phyloP scores from a whole-genome alignment of 2,329 filamentous ascomycete species.

The Aspergillus pseudoglaucus region DNA sequence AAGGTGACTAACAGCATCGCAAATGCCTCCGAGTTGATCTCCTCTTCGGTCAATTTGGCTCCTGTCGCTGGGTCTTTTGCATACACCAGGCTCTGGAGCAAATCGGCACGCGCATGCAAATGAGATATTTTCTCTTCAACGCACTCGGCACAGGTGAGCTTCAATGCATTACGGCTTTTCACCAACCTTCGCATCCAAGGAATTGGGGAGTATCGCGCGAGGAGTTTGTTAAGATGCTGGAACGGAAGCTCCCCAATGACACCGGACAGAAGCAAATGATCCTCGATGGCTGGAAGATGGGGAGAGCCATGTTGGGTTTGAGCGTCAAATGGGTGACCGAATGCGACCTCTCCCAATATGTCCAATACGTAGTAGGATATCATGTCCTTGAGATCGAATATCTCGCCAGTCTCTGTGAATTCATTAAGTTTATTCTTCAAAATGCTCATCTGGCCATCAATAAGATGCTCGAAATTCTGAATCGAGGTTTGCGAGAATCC shows the following conservation, averaged over 20 bases:
- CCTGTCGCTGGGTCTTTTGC: slow-evolving; percentile 2
- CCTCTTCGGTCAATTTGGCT: slow-evolving; percentile 2
- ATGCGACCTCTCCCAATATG: slow-evolving; percentile 13
- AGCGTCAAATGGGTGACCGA: slow-evolving; percentile 15
- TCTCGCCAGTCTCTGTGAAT: slow-evolving; percentile 1
- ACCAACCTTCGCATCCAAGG: slow-evolving; percentile 4
- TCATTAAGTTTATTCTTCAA: not conserved
- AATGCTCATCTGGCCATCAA: slow-evolving; percentile 3
- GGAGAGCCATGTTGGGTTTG: slow-evolving; percentile 1
- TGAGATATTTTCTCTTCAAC: slow-evolving; percentile 3
- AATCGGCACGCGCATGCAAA: not conserved
- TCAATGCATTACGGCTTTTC: slow-evolving; percentile 5
- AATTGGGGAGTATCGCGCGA: slow-evolving; percentile 2
- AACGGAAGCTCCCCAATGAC: slow-evolving; percentile 5
- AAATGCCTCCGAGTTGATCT: slow-evolving; percentile 8
- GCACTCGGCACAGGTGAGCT: slow-evolving; percentile 1
- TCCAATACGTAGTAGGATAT: slow-evolving; percentile 17
- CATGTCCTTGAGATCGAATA: slow-evolving; percentile 26
- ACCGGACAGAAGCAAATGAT: slow-evolving; percentile 3
- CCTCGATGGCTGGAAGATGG: slow-evolving; percentile 4
- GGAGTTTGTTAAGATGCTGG: slow-evolving; percentile 1
- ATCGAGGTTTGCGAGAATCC: slow-evolving; percentile 5
- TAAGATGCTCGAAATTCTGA: slow-evolving; percentile 4
- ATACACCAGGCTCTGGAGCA: slow-evolving; percentile 1
- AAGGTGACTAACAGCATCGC: slow-evolving; percentile 4